Evolutionary conservation across 345 rosid species (phyloP).

Genomic region (Cardiospermum halicacabum): DNA sequence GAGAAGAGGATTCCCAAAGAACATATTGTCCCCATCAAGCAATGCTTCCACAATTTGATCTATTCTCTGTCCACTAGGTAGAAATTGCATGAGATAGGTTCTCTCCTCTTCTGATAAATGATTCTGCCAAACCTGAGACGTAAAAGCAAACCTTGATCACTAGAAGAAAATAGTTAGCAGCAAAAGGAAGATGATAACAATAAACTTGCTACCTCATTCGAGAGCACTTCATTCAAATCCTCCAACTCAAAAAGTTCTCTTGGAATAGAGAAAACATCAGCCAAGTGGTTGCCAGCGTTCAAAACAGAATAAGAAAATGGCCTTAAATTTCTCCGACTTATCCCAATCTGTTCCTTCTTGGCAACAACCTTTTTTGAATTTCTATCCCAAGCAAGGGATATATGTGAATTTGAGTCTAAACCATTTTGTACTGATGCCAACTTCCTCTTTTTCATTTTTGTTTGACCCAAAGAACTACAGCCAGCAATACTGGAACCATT

Average conservation of each 20-base stretch:
- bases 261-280: conserved; percentile 63
- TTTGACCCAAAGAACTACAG: conserved; percentile 47
- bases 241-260: conserved; percentile 66
- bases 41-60: conserved; percentile 53
- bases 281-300: conserved; percentile 38
- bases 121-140: conserved; percentile 63
- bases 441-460: conserved; percentile 66
- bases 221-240: conserved; percentile 60
- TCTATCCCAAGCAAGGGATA: conserved; percentile 85
- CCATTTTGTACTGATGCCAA: conserved; percentile 35
- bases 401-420: conserved; percentile 51
- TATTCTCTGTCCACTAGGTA: conserved; percentile 57
- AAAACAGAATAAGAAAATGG: conserved; percentile 43
- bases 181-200: conserved; percentile 11
- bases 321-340: conserved; percentile 61
- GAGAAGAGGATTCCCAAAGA: conserved; percentile 75
- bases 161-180: conserved; percentile 11
- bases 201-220: conserved; percentile 53
- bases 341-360: conserved; percentile 79
- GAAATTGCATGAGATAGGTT: conserved; percentile 63
- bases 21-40: conserved; percentile 71
- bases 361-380: conserved; percentile 58
- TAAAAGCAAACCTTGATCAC: conserved; percentile 8
- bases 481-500: conserved; percentile 56
- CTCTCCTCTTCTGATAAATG: conserved; percentile 68